phyloP scores from a whole-genome alignment of 176 grass and related monocot genomes.

The Ensete glaucum region DNA sequence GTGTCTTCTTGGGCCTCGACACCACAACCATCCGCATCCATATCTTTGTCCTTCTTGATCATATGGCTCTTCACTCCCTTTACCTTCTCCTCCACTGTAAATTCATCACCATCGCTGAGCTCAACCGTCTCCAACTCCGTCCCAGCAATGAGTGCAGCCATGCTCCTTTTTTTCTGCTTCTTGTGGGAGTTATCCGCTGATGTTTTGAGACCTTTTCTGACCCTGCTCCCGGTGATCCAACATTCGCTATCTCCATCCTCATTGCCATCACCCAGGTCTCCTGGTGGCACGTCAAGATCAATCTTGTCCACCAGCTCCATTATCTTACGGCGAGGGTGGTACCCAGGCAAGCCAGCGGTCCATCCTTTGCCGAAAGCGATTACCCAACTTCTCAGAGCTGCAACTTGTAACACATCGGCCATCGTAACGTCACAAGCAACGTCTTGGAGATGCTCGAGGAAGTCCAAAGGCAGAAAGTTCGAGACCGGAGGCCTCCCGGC shows the following conservation, averaged over 20 bases:
- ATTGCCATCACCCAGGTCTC: slow-evolving; percentile 6
- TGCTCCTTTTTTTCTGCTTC: slow-evolving; percentile 24
- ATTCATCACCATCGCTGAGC: slow-evolving; percentile 27
- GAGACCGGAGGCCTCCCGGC: neutral
- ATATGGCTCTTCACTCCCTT: slow-evolving; percentile 6
- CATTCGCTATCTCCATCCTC: slow-evolving; percentile 21
- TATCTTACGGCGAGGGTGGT: slow-evolving; percentile 20
- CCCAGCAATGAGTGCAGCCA: slow-evolving; percentile 20
- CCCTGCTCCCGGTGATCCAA: neutral
- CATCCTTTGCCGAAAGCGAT: slow-evolving; percentile 40
- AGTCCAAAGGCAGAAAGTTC: slow-evolving; percentile 24
- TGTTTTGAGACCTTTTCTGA: neutral
- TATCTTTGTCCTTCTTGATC: slow-evolving; percentile 12
- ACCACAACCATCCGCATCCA: neutral
- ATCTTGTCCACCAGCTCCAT: slow-evolving; percentile 62
- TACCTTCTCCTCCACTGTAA: neutral
- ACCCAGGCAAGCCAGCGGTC: slow-evolving; percentile 16
- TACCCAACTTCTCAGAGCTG: slow-evolving; percentile 43
- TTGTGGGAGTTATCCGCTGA: neutral
- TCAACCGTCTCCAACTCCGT: slow-evolving; percentile 34
- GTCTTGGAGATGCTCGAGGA: slow-evolving; percentile 29
- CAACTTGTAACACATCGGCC: slow-evolving; percentile 28
- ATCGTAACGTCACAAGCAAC: slow-evolving; percentile 29
- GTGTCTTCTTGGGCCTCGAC: slow-evolving; percentile 14
- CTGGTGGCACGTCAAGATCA: slow-evolving; percentile 54